Evolutionary conservation across 2,329 filamentous ascomycete species (phyloP), one percentile per base, ranked within the genome.

Genomic region (Xylaria sp.): DNA sequence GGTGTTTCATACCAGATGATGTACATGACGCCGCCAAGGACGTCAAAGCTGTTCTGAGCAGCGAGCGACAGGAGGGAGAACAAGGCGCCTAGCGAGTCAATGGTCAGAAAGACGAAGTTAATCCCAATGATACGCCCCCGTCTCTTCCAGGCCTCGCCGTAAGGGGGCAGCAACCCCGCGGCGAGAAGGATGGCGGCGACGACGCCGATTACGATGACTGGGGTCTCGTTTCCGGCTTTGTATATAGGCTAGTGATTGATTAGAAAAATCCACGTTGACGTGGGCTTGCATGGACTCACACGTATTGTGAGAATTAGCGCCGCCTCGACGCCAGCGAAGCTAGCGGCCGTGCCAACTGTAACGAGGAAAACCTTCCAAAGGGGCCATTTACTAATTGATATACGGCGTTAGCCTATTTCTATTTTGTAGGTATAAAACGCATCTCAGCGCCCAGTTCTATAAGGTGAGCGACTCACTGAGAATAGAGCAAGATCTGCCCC

Each of bases 31-130:
- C 88, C 88, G 2, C 88, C 89, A 0, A 91, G 79, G 4, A 88
- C 79, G 74, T 91, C 89, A 73, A 91, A 90, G 1, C 83, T 85
- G 28, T 86, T 83, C 73, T 91, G 88, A 0, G 86, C 87, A 87
- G 86, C 86, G 10, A 90, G 78, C 1, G 89, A 87, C 82, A 91
- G 85, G 25, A 91, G 82, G 0, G 88, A 90, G 76, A 91, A 90
- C 66, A 91, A 83, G 0, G 88, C 89, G 1, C 89, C 89, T 0
- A 83, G 73, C 66, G 85, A 89, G 74, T 91, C 89, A 73, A 90
- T 87, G 0, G 80, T 79, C 2, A 91, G 77, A 72, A 91, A 91
- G 15, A 88, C 46, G 73, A 78, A 82, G 84, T 88, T 89, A 64
- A 91, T 86, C 0, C 89, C 89, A 37, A 90, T 82, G 1, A 91